A percentile compares a stretch with the other conserved stretches of the same genome.
Evolutionary conservation across 164 flowering plant species (phyloP).

Genomic region (Cinnamomum chago): DNA sequence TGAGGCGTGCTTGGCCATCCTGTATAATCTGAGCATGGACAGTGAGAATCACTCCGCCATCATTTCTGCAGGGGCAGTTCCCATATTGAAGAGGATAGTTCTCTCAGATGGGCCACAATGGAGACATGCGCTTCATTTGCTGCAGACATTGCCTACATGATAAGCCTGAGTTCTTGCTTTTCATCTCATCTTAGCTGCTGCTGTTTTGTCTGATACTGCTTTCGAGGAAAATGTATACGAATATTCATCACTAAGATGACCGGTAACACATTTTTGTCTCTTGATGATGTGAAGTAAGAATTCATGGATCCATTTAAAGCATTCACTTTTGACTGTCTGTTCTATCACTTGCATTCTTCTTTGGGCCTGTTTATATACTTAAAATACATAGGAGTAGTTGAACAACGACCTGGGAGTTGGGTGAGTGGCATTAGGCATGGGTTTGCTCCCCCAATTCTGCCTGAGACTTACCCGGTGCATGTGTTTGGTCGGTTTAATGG

Average conservation of each 20-base stretch:
- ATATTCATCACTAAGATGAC: not conserved
- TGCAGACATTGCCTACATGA: constrained; percentile 63
- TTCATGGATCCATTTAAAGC: not conserved
- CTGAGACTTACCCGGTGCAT: too few relatives aligned
- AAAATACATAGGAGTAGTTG: too few relatives aligned
- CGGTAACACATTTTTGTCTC: not conserved
- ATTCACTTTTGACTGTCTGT: too few relatives aligned
- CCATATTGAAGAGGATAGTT: constrained; percentile 52
- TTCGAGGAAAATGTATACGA: not conserved
- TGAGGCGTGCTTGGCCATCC: constrained; percentile 57
- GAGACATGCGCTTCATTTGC: constrained; percentile 58
- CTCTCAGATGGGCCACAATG: constrained; percentile 60
- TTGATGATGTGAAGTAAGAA: too few relatives aligned
- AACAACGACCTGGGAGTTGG: too few relatives aligned
- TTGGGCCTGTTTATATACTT: too few relatives aligned
- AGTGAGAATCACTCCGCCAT: constrained; percentile 71
- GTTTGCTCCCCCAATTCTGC: too few relatives aligned
- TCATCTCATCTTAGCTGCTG: not conserved
- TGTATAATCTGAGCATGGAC: constrained; percentile 75
- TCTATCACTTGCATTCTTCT: not conserved
- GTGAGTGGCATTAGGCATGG: too few relatives aligned
- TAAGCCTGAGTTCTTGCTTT: not conserved
- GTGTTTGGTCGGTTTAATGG: too few relatives aligned
- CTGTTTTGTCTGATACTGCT: not conserved
- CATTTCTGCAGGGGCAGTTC: constrained; percentile 71